Evolutionary conservation across 805 yeast species (phyloP).

Genomic region (Kluyveromyces siamensis): DNA sequence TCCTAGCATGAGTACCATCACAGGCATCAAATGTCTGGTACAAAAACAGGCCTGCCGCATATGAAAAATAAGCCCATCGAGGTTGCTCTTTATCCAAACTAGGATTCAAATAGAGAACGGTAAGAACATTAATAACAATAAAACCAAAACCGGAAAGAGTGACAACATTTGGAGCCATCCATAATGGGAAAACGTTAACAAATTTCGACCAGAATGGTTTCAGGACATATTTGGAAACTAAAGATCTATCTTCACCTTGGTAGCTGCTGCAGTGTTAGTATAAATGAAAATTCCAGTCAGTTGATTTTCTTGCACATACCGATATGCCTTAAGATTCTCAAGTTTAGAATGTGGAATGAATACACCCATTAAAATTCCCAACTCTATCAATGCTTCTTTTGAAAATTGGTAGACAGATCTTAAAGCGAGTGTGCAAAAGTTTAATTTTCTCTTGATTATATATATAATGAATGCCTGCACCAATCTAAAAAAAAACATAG

Average conservation of each 20-base stretch:
- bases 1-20: conserved; percentile 91
- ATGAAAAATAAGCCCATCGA: conserved; percentile 63
- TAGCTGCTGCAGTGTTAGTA: conserved; percentile 31
- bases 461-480: no score
- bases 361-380: conserved; percentile 43
- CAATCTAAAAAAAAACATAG: no score
- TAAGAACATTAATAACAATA: conserved; percentile 50
- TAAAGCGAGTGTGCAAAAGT: no score
- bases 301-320: conserved; percentile 20
- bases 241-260: conserved; percentile 72
- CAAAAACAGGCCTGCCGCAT: conserved; percentile 76
- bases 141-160: conserved; percentile 74
- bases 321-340: conserved; percentile 45
- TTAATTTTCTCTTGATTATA: no score
- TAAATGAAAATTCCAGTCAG: no score
- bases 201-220: conserved; percentile 77
- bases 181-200: conserved; percentile 65
- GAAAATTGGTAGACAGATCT: no score
- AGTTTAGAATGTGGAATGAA: conserved; percentile 49
- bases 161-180: conserved; percentile 90
- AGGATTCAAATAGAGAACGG: conserved; percentile 70
- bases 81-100: conserved; percentile 52
- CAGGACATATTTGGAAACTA: conserved; percentile 62
- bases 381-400: no score
- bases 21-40: conserved; percentile 95